These are phyloP conservation scores for Colletotrichum euphorbiae DNA, from an alignment of 2,329 filamentous ascomycete genomes.

Conservation along the genomic window DNA sequence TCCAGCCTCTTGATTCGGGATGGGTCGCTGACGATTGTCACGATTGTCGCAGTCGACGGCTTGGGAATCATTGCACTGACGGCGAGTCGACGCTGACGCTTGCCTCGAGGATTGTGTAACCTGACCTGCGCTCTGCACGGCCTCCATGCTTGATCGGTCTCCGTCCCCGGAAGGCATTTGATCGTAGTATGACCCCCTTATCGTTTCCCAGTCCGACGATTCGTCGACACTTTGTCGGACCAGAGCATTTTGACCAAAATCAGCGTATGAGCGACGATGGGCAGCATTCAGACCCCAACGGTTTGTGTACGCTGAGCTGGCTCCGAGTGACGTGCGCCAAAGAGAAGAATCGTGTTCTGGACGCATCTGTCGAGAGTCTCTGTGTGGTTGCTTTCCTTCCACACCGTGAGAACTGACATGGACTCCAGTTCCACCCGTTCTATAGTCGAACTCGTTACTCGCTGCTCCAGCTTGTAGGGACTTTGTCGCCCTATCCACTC, in stretches of 20 bases:
- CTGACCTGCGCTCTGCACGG: neutral
- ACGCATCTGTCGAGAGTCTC: neutral
- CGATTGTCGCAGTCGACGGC: neutral
- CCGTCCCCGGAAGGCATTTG: neutral
- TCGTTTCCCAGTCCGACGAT: neutral
- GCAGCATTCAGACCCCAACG: neutral
- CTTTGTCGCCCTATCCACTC: neutral
- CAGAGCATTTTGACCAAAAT: neutral
- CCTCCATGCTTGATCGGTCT: neutral
- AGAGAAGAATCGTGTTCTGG: neutral
- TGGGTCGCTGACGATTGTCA: neutral
- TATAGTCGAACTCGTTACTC: neutral
- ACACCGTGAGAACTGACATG: neutral
- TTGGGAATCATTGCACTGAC: neutral
- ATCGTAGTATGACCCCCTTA: neutral
- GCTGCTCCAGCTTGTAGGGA: neutral
- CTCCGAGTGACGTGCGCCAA: neutral
- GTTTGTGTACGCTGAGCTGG: neutral
- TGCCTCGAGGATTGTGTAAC: neutral
- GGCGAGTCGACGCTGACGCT: neutral
- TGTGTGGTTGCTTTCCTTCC: neutral
- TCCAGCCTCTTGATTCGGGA: neutral
- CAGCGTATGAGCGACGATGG: neutral
- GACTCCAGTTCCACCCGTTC: neutral
- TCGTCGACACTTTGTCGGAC: neutral